Conservation (phyloP, 108 stramenopile species). For the Cylindrotheca closterium region DNA sequence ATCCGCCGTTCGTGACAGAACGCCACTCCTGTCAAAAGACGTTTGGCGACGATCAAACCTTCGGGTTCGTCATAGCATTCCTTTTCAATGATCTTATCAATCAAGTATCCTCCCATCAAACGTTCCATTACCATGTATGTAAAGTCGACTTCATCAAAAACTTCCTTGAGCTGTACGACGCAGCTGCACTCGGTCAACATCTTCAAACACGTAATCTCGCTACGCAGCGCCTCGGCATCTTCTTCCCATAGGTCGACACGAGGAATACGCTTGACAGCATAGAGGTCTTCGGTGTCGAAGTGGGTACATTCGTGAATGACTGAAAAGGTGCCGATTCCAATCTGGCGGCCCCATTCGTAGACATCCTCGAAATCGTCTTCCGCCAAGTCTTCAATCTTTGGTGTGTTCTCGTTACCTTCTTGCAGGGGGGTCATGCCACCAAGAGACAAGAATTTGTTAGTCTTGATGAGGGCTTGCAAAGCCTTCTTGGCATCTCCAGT, state of each 20-base stretch:
- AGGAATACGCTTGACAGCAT: slow-evolving; percentile 69
- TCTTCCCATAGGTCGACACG: slow-evolving; percentile 54
- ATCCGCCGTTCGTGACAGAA: slow-evolving; percentile 80
- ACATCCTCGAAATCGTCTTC: slow-evolving; percentile 43
- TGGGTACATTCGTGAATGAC: slow-evolving; percentile 58
- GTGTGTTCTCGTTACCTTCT: neutral
- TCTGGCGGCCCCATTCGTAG: slow-evolving; percentile 44
- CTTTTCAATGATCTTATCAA: slow-evolving; percentile 87
- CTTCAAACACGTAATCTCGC: slow-evolving; percentile 58
- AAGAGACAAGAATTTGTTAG: slow-evolving; percentile 40
- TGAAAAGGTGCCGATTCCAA: slow-evolving; percentile 76
- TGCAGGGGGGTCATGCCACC: slow-evolving; percentile 23
- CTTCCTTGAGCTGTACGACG: slow-evolving; percentile 70
- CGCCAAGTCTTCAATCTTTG: slow-evolving; percentile 23
- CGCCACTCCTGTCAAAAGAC: slow-evolving; percentile 70
- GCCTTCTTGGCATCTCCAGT: slow-evolving; percentile 31
- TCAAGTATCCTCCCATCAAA: slow-evolving; percentile 86
- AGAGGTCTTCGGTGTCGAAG: slow-evolving; percentile 35
- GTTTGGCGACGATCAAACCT: slow-evolving; percentile 58
- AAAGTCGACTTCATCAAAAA: slow-evolving; percentile 70
- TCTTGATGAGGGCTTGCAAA: slow-evolving; percentile 29
- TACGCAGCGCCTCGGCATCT: slow-evolving; percentile 64
- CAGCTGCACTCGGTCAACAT: slow-evolving; percentile 55
- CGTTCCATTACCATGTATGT: slow-evolving; percentile 78
- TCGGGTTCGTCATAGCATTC: slow-evolving; percentile 72